Evolutionary conservation across 805 yeast species (phyloP), one percentile per base, ranked within the genome.

Genomic region (Millerozyma acaciae): DNA sequence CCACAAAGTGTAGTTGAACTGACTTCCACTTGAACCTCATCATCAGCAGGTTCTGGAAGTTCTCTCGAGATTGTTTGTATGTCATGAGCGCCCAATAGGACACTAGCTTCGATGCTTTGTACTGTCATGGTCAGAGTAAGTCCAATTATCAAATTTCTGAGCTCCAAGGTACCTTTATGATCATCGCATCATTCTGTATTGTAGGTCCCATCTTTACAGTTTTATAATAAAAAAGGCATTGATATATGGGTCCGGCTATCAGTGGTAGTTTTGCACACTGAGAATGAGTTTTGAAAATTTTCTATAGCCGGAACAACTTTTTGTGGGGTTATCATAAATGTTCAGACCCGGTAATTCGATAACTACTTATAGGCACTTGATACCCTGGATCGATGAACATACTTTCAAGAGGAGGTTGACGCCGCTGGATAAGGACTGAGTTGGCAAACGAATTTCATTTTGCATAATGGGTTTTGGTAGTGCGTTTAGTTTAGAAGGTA

Each of bases 1-100:
- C 54, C 56, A 42, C 56, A 51, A 17, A 51, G 42, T 8, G 53
- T 53, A 2, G 54, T 51, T 16, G 44, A 40, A 26, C 46, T 43
- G 16, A 50, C 38, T 10, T 48, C 47, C 13, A 51, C 42, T 25
- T 46, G 41, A 4, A 50, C 51, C 21, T 49, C 43, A 15, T 46
- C 37, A 2, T 33, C 30, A 12, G 30, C 45, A 7, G 26, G 32
- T 4, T 29, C 32, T 14, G 30, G 30, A 28, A 28, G 17, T 28
- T 28, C 29, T 28, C 30, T 28, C 12, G 30, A 28, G 30, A 28
- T 17, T 18, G 30, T 18, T 18, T 28, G 30, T 28, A 28, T 18
- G 21, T 28, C 22, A 18, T 16, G 30, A 23, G 29, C 29, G 16
- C 29, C 29, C 6, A 28, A 4, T 28, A 28, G 30, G 21, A 28